These are phyloP conservation scores for Zygotorulaspora chibaensis DNA, from an alignment of 805 yeast species.

Conservation along the genomic window DNA sequence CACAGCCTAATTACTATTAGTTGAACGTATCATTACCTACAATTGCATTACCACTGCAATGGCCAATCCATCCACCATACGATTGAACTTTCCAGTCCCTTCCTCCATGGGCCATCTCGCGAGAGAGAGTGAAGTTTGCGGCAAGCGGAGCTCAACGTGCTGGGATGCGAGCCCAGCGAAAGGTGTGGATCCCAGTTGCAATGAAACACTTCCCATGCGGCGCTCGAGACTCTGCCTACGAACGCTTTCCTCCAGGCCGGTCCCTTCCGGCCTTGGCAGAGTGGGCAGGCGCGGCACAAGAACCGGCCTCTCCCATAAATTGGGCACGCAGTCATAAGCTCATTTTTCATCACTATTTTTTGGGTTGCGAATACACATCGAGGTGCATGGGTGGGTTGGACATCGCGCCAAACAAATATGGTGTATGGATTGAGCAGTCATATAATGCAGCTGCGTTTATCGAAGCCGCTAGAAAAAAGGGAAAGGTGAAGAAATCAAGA, in stretches of 20 bases:
- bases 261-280: no score
- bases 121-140: not conserved
- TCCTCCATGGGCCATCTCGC: not conserved
- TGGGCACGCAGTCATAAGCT: no score
- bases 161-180: no score
- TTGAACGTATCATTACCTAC: not conserved
- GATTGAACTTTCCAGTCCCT: not conserved
- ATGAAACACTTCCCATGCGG: no score
- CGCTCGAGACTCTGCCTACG: no score
- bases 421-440: not conserved
- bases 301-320: no score
- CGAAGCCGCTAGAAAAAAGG: not conserved
- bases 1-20: conserved; percentile 1
- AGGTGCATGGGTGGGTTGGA: not conserved
- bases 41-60: not conserved
- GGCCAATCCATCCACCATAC: not conserved
- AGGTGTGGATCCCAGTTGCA: no score
- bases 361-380: not conserved
- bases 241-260: no score
- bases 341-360: no score
- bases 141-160: no score
- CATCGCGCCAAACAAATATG: not conserved
- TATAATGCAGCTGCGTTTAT: not conserved
- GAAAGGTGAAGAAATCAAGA: not conserved
- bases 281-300: no score